Conservation (phyloP, 2,329 filamentous ascomycete species). For the Laburnicola sp. region DNA sequence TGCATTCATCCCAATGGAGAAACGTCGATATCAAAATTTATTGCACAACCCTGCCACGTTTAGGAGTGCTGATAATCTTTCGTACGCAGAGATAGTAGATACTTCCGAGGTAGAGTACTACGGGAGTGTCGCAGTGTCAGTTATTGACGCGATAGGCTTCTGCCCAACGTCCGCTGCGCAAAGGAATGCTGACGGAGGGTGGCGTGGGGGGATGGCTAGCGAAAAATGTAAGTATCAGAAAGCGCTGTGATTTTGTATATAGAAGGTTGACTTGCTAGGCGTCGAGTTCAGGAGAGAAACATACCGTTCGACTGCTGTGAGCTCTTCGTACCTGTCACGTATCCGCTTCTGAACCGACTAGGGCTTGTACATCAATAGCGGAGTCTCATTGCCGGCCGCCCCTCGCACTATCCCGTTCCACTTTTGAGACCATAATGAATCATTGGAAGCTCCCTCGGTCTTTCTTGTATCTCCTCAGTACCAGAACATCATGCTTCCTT, state of each 20-base stretch:
- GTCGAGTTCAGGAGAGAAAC: too few relatives aligned
- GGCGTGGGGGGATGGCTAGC: not conserved
- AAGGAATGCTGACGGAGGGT: not conserved
- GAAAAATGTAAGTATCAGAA: not conserved
- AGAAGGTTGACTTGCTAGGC: not conserved
- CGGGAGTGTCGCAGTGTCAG: not conserved
- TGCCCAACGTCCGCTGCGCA: not conserved
- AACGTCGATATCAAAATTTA: not conserved
- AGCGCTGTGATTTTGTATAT: not conserved
- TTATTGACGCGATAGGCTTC: not conserved
- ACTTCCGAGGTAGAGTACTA: constrained; percentile 1
- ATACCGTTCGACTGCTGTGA: too few relatives aligned
- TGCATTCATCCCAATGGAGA: not conserved
- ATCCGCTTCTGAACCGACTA: not conserved
- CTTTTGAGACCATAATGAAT: not conserved
- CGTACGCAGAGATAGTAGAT: not conserved
- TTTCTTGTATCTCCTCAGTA: constrained; percentile 1
- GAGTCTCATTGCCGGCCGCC: not conserved
- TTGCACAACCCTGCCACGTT: not conserved
- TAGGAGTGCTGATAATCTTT: not conserved
- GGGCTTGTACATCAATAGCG: not conserved
- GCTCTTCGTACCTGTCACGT: too few relatives aligned
- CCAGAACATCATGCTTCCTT: constrained; percentile 5
- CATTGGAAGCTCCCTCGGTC: constrained; percentile 1
- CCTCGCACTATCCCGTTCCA: not conserved